Percentiles rank a stretch among this genome's conserved stretches.
Evolutionary conservation across 2,329 filamentous ascomycete genomes (phyloP).

Genomic region (Aspergillus novofumigatus): DNA sequence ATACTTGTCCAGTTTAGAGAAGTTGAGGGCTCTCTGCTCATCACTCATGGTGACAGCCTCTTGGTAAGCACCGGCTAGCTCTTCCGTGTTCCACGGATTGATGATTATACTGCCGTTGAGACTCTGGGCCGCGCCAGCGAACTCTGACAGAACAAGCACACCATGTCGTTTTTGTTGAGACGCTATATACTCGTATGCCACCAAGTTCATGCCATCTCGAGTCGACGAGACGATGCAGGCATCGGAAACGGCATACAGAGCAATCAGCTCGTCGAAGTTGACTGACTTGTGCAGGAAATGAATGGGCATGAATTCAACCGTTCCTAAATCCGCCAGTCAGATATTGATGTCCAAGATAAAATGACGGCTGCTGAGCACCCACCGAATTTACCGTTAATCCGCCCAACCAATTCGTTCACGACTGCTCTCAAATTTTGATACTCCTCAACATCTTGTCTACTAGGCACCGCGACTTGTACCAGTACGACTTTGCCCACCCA

Average conservation of each 20-base stretch:
- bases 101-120: slow-evolving; percentile 87
- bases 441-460: slow-evolving; percentile 91
- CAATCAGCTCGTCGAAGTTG: slow-evolving; percentile 84
- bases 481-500: slow-evolving; percentile 98
- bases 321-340: slow-evolving; percentile 47
- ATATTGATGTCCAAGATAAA: background rate
- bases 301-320: slow-evolving; percentile 95
- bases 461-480: slow-evolving; percentile 93
- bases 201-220: slow-evolving; percentile 93
- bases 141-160: slow-evolving; percentile 89
- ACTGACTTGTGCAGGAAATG: slow-evolving; percentile 96
- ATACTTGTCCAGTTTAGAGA: slow-evolving; percentile 83
- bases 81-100: slow-evolving; percentile 96
- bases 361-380: slow-evolving; percentile 15
- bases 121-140: slow-evolving; percentile 87
- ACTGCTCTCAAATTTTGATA: slow-evolving; percentile 95
- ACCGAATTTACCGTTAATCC: slow-evolving; percentile 94
- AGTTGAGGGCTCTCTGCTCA: slow-evolving; percentile 77
- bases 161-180: slow-evolving; percentile 83
- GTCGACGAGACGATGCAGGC: slow-evolving; percentile 86
- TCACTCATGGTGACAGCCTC: slow-evolving; percentile 92
- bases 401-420: slow-evolving; percentile 92
- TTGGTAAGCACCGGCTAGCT: slow-evolving; percentile 86
- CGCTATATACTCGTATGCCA: slow-evolving; percentile 94
- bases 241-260: slow-evolving; percentile 83